phyloP scores from a whole-genome alignment of 2,329 filamentous ascomycete genomes.

The Penicillium expansum region DNA sequence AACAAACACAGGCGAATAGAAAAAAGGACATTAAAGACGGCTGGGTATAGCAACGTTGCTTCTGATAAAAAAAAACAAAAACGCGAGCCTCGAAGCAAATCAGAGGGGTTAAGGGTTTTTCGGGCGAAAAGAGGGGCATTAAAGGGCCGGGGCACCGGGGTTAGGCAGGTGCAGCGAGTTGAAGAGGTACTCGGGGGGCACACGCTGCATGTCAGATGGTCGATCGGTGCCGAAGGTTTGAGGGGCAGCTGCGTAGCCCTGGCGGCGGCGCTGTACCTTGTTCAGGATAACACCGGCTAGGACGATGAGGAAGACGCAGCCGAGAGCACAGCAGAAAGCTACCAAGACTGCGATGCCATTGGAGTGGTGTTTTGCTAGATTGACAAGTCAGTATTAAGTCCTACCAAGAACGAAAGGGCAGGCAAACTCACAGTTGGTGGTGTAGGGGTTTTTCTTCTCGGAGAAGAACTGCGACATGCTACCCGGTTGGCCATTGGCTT shows the following conservation, averaged over 20 bases:
- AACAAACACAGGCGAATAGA: slow-evolving; percentile 21
- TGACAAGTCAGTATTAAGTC: slow-evolving; percentile 5
- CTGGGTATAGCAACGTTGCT: slow-evolving; percentile 34
- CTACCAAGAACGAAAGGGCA: slow-evolving; percentile 10
- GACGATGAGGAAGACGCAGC: slow-evolving; percentile 49
- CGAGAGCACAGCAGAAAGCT: slow-evolving; percentile 48
- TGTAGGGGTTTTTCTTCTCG: slow-evolving; percentile 75
- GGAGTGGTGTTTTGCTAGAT: slow-evolving; percentile 39
- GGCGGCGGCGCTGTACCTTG: slow-evolving; percentile 47
- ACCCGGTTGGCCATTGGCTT: slow-evolving; percentile 62
- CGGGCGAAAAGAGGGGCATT: slow-evolving; percentile 20
- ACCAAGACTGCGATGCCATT: slow-evolving; percentile 47
- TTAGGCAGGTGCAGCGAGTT: slow-evolving; percentile 39
- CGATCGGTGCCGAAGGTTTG: slow-evolving; percentile 47
- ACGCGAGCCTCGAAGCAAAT: slow-evolving; percentile 12
- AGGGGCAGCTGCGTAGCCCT: slow-evolving; percentile 47
- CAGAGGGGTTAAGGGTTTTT: slow-evolving; percentile 16
- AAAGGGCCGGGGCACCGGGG: slow-evolving; percentile 36
- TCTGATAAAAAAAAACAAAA: slow-evolving; percentile 26
- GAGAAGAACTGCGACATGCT: slow-evolving; percentile 81
- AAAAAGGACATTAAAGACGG: slow-evolving; percentile 32
- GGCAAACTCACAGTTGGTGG: slow-evolving; percentile 55
- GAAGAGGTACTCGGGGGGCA: slow-evolving; percentile 49
- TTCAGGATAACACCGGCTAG: slow-evolving; percentile 48
- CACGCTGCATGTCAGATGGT: slow-evolving; percentile 45